Evolutionary conservation across 345 rosid genomes (phyloP).

Genomic region (Lumnitzera racemosa): DNA sequence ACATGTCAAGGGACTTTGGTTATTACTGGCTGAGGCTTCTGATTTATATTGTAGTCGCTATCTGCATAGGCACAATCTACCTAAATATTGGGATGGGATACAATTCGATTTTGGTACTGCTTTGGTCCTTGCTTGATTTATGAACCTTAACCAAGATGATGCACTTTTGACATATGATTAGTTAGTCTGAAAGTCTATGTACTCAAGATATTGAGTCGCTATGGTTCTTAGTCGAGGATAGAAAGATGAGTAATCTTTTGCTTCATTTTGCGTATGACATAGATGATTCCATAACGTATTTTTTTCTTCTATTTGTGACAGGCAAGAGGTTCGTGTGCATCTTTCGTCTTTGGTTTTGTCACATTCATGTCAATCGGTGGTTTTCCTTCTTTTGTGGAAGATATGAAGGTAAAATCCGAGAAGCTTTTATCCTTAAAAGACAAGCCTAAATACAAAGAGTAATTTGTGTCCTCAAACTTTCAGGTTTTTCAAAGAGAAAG

Average conservation of each 20-base stretch:
- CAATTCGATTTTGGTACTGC: conserved; percentile 79
- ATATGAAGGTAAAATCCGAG: conserved; percentile 62
- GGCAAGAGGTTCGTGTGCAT: conserved; percentile 96
- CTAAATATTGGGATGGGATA: conserved; percentile 77
- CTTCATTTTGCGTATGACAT: no score
- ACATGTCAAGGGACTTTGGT: conserved; percentile 98
- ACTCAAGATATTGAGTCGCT: no score
- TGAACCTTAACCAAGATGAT: no score
- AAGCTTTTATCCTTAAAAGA: background rate
- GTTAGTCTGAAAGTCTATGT: no score
- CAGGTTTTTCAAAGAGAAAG: conserved; percentile 97
- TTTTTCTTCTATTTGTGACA: conserved; percentile 14
- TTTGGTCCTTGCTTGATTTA: background rate
- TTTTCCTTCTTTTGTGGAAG: conserved; percentile 93
- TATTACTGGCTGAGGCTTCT: conserved; percentile 96
- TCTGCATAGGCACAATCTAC: conserved; percentile 93
- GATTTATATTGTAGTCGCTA: conserved; percentile 67
- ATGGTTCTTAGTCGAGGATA: no score
- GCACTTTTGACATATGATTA: no score
- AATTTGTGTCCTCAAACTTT: background rate
- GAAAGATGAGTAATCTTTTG: no score
- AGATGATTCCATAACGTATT: no score
- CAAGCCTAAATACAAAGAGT: background rate
- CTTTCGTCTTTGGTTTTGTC: conserved; percentile 91
- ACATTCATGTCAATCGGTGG: conserved; percentile 99